phyloP scores from a whole-genome alignment of 176 grass and related monocot species.

The Carex cristatella region DNA sequence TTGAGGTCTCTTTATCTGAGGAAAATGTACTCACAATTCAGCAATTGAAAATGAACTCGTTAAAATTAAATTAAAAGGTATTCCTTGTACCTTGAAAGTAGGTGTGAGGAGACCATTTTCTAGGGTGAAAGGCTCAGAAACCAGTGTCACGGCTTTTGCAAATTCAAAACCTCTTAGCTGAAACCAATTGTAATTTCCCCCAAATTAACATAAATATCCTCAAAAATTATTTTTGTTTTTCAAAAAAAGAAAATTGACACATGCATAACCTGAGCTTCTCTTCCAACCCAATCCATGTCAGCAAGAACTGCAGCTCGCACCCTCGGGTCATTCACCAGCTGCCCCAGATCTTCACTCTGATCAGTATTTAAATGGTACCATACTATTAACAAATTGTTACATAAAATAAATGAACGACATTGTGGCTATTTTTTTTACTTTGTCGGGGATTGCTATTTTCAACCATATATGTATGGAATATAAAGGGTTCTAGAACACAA shows the following conservation, averaged over 20 bases:
- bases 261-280: constrained; percentile 57
- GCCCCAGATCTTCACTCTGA: constrained; percentile 60
- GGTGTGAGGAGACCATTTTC: constrained; percentile 94
- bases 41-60: not conserved
- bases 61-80: not conserved
- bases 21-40: not conserved
- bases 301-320: constrained; percentile 58
- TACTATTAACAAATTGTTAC: not conserved
- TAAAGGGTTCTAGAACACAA: not conserved
- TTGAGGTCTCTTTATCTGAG: constrained; percentile 79
- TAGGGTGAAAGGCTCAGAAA: constrained; percentile 70
- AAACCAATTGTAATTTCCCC: not conserved
- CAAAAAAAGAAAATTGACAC: not conserved
- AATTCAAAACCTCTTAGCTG: constrained; percentile 97
- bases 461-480: not conserved
- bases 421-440: not conserved
- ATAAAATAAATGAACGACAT: not conserved
- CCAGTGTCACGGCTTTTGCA: constrained; percentile 66
- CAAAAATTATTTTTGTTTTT: not conserved
- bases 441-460: not conserved
- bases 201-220: not conserved
- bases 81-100: constrained; percentile 67
- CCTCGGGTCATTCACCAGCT: constrained; percentile 52
- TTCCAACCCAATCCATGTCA: constrained; percentile 81
- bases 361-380: constrained; percentile 7